Evolutionary conservation across 1,139 yeast species (phyloP), one percentile per base, ranked within the genome.

Genomic region (Nakaseomyces sp.): DNA sequence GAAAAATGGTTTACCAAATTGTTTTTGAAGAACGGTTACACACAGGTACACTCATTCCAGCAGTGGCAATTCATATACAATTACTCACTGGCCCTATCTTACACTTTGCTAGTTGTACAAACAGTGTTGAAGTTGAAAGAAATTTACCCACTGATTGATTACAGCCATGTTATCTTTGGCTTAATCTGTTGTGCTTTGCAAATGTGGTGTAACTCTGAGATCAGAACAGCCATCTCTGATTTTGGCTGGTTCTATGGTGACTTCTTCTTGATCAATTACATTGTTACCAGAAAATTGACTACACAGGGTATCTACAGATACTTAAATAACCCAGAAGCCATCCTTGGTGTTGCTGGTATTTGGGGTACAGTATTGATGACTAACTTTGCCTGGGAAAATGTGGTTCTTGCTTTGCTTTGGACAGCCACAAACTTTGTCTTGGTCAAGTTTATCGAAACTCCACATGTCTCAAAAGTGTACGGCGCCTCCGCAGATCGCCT

Each of bases 231-330:
- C 50, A 77, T 85, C 52, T 93, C 93, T 3, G 84, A 82, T 50
- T 84, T 81, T 62, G 94, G 95, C 13, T 85, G 94, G 94, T 85
- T 84, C 57, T 85, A 82, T 60, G 95, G 95, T 47, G 95, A 85
- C 61, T 85, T 85, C 64, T 85, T 85, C 62, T 70, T 83, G 52
- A 81, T 85, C 29, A 69, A 77, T 26, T 63, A 67, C 36, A 71
- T 75, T 38, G 55, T 56, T 0, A 55, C 62, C 40, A 56, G 60
- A 20, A 58, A 63, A 46, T 70, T 86, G 52, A 80, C 91, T 1
- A 82, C 82, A 52, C 85, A 87, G 26, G 95, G 95, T 44, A 86
- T 85, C 43, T 86, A 85, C 61, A 76, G 94, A 54, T 85, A 84
- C 61, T 71, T 85, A 58, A 86, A 85, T 60, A 84, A 85, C 57